These are phyloP conservation scores for Penicillium samsonianum DNA, from an alignment of 495 filamentous ascomycete species.

Conservation along the genomic window DNA sequence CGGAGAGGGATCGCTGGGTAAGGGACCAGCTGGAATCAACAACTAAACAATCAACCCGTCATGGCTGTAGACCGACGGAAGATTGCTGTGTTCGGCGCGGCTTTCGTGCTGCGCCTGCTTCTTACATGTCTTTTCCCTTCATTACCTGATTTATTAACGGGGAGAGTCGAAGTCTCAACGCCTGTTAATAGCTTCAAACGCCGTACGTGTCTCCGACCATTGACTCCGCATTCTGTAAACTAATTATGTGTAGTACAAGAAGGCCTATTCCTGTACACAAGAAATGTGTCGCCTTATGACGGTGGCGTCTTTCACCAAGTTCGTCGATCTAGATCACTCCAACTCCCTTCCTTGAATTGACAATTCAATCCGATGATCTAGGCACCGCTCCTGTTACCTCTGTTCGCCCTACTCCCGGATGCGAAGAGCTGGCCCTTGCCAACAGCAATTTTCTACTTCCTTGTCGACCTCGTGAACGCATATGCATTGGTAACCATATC, in stretches of 20 bases:
- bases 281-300: conserved; percentile 96
- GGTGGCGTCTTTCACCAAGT: conserved; percentile 96
- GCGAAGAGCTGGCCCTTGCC: conserved; percentile 63
- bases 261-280: conserved; percentile 91
- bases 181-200: conserved; percentile 98
- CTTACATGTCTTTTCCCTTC: conserved; percentile 80
- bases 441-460: conserved; percentile 77
- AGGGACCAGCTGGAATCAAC: conserved; percentile 29
- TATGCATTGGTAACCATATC: conserved; percentile 81
- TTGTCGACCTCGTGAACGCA: conserved; percentile 81
- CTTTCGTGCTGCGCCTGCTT: conserved; percentile 75
- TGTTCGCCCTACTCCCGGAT: conserved; percentile 84
- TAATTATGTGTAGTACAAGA: conserved; percentile 73
- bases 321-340: conserved; percentile 17
- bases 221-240: conserved; percentile 2
- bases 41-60: conserved; percentile 12
- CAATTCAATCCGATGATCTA: conserved; percentile 28
- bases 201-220: conserved; percentile 54
- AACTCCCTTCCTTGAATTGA: conserved; percentile 12
- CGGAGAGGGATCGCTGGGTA: conserved; percentile 34
- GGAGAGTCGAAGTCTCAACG: conserved; percentile 93
- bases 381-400: conserved; percentile 86
- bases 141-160: conserved; percentile 81
- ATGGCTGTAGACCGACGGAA: conserved; percentile 75
- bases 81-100: conserved; percentile 70